Base-by-base conservation (phyloP, 495 filamentous ascomycete species). In the Hamigera avellanea region DNA sequence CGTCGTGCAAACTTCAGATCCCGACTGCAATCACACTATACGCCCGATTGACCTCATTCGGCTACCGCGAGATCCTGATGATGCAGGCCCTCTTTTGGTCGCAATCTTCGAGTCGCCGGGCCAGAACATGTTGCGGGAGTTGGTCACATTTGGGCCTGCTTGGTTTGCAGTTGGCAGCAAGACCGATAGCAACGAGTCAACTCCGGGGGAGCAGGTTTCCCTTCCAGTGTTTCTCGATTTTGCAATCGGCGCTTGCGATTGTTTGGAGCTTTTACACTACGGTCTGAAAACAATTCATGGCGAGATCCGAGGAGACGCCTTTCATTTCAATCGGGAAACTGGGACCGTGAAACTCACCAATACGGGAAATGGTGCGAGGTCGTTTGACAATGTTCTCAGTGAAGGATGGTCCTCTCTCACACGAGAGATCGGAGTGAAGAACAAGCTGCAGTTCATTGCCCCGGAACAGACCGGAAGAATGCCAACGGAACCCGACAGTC, bases 381-480 rank as follows among this genome's bases (percentile, higher is more conserved):
- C 85, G 3, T 93, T 93, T 46, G 86, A 95, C 58, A 80, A 91
- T 61, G 83, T 85, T 13, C 64, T 95, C 26, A 85, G 81, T 46
- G 77, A 80, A 32, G 85, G 85, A 28, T 95, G 87, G 87, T 80
- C 78, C 6, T 67, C 78, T 2, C 63, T 93, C 26, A 85, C 81
- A 3, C 74, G 76, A 26, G 82, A 91, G 52, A 57, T 84, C 25
- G 86, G 86, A 0, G 79, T 83, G 17, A 83, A 82, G 50, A 80
- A 83, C 45, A 93, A 91, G 57, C 62, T 95, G 14, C 75, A 85
- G 39, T 93, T 79, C 48, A 86, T 95, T 52, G 86, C 83, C 29
- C 85, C 87, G 0, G 87, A 95, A 46, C 86, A 93, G 64, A 95
- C 86, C 10, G 87, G 87, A 16, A 76, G 87, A 12, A 80, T 93